Percentiles rank a stretch among this genome's conserved stretches.
phyloP scores from a whole-genome alignment of 2,329 filamentous ascomycete species.

The Pestalotiopsis sp. region DNA sequence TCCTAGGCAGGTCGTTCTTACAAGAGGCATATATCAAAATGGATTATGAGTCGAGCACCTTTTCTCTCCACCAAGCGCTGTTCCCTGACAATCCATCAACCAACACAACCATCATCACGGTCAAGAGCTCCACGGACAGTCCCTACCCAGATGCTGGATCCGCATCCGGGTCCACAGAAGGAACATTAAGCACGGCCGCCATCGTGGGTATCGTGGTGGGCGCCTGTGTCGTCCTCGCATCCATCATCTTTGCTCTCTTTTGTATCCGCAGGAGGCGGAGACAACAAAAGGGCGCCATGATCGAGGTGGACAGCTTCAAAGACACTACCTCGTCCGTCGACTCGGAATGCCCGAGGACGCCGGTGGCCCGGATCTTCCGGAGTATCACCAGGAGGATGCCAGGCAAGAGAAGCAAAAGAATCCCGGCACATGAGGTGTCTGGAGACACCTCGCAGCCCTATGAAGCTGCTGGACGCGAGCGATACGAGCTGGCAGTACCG shows the following conservation, averaged over 20 bases:
- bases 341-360: conserved; percentile 36
- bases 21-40: conserved; percentile 68
- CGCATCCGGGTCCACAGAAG: conserved; percentile 7
- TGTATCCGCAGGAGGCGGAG: conserved; percentile 35
- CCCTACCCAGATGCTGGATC: conserved; percentile 45
- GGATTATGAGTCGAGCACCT: conserved; percentile 55
- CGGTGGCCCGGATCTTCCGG: conserved; percentile 44
- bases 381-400: conserved; percentile 38
- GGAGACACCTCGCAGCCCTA: conserved; percentile 35
- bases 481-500: conserved; percentile 54
- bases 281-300: conserved; percentile 22
- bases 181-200: conserved; percentile 40
- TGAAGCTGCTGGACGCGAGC: conserved; percentile 44
- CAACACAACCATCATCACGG: conserved; percentile 43
- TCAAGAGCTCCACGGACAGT: conserved; percentile 46
- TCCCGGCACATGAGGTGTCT: conserved; percentile 24
- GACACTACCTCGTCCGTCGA: conserved; percentile 37
- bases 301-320: conserved; percentile 37
- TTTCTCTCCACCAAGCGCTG: conserved; percentile 58
- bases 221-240: conserved; percentile 35
- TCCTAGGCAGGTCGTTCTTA: conserved; percentile 69
- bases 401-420: conserved; percentile 33
- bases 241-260: conserved; percentile 30
- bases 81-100: conserved; percentile 47
- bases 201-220: conserved; percentile 51